phyloP scores from a whole-genome alignment of 1,284 basidiomycete genomes.

The Xerocomus minutiporus region DNA sequence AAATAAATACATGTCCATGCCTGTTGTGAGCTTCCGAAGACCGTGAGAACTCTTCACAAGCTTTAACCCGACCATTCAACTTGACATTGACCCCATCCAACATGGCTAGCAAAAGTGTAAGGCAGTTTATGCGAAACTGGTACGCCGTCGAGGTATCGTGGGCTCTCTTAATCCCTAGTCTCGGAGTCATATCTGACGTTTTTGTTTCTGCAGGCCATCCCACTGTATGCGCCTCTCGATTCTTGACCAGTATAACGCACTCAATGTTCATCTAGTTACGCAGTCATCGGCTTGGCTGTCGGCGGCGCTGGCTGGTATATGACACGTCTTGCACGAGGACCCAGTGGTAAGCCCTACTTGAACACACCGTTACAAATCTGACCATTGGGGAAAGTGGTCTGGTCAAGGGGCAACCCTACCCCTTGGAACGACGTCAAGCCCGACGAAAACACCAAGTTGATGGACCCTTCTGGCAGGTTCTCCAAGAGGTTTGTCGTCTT shows the following conservation, averaged over 20 bases:
- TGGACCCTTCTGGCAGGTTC: conserved; percentile 67
- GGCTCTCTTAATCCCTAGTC: neutral
- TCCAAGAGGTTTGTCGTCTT: conserved; percentile 52
- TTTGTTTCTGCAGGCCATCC: conserved; percentile 54
- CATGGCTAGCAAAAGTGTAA: conserved; percentile 26
- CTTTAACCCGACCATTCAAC: neutral
- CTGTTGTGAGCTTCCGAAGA: neutral
- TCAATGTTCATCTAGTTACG: conserved; percentile 48
- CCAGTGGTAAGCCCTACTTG: conserved; percentile 48
- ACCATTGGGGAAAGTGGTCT: conserved; percentile 51
- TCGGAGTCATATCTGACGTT: conserved; percentile 1
- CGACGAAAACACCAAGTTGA: conserved; percentile 66
- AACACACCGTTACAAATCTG: conserved; percentile 3
- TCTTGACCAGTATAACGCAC: conserved; percentile 6
- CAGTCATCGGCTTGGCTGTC: conserved; percentile 62
- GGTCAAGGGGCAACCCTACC: conserved; percentile 75
- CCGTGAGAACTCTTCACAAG: conserved; percentile 15
- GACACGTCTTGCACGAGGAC: conserved; percentile 64
- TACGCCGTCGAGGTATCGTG: conserved; percentile 70
- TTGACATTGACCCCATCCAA: conserved; percentile 8
- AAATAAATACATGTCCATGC: conserved; percentile 21
- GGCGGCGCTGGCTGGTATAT: conserved; percentile 70
- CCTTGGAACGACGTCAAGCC: conserved; percentile 76
- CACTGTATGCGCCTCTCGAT: conserved; percentile 53
- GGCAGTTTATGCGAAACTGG: conserved; percentile 66